Evolutionary conservation across 2,329 filamentous ascomycete species (phyloP), one percentile per base, ranked within the genome.

Genomic region (Cladosporium sp.): DNA sequence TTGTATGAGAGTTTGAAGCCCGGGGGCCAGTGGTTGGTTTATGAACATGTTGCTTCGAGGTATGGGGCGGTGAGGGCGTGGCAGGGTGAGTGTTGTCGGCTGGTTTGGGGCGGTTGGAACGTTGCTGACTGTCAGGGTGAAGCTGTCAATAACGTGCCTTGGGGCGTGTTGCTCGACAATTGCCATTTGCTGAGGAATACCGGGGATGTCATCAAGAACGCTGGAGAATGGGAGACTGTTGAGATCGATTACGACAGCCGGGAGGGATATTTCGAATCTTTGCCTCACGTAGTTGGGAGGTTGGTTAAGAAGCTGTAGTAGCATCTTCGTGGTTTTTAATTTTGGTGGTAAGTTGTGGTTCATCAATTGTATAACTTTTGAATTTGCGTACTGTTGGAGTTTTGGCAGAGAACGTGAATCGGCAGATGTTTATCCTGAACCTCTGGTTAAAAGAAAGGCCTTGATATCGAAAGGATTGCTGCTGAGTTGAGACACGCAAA

Each of bases 11-110:
- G 75, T 40, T 71, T 83, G 49, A 80, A 79, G 65, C 75, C 77
- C 8, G 80, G 80, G 9, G 80, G 80, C 0, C 67, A 76, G 16
- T 81, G 79, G 78, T 82, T 80, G 51, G 72, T 78, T 2, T 81
- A 75, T 55, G 80, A 83, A 67, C 80, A 83, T 56, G 80, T 83
- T 44, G 42, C 11, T 11, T 28, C 41, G 16, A 34, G 33, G 6
- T 4, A 42, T 31, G 33, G 19, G 11, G 14, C 31, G 4, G 31
- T 43, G n/a, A 40, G 38, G 44, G 9, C 13, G n/a, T 41, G n/a
- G 43, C 50, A 53, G 43, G 16, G 43, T 48, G 22, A 19, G 50
- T 42, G 34, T 34, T 14, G 2, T 13, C 4, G 3, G 13, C 11
- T 13, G 14, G 7, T 11, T 19, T 22, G 13, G 6, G 41, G 14